A percentile compares a stretch with the other conserved stretches of the same genome.
These are phyloP conservation scores for Vinca minor DNA, from an alignment of 257 asterid genomes.

Conservation along the genomic window DNA sequence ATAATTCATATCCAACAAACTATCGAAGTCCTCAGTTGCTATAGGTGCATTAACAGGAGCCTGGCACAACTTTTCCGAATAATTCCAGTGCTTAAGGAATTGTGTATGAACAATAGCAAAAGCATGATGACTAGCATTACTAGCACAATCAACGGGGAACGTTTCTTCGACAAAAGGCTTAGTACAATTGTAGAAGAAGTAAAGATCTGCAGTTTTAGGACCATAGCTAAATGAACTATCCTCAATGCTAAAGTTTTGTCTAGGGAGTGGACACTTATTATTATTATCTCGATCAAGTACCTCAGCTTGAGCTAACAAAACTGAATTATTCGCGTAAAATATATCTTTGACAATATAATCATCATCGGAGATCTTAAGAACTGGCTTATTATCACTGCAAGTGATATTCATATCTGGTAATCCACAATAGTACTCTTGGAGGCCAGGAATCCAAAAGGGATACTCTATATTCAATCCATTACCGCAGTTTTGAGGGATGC, in stretches of 20 bases:
- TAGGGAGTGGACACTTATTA: slow-evolving; percentile 30
- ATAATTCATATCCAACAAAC: slow-evolving; percentile 28
- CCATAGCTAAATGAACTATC: slow-evolving; percentile 40
- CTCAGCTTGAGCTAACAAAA: slow-evolving; percentile 25
- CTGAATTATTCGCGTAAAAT: slow-evolving; percentile 24
- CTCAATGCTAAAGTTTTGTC: slow-evolving; percentile 24
- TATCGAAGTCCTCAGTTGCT: slow-evolving; percentile 13
- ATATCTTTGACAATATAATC: slow-evolving; percentile 36
- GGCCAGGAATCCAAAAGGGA: slow-evolving; percentile 52
- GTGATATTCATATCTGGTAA: slow-evolving; percentile 25
- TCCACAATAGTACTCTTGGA: slow-evolving; percentile 41
- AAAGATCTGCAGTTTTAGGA: slow-evolving; percentile 41
- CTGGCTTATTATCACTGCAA: slow-evolving; percentile 28
- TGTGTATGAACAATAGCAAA: slow-evolving; percentile 41
- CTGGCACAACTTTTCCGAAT: slow-evolving; percentile 27
- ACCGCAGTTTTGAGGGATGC: slow-evolving; percentile 36
- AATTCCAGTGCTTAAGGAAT: slow-evolving; percentile 32
- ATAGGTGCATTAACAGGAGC: slow-evolving; percentile 30
- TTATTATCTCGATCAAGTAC: slow-evolving; percentile 14
- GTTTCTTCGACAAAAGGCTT: slow-evolving; percentile 28
- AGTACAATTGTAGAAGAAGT: slow-evolving; percentile 43
- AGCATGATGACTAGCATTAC: slow-evolving; percentile 25
- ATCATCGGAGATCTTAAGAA: slow-evolving; percentile 29
- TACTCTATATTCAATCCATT: slow-evolving; percentile 27
- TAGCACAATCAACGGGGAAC: slow-evolving; percentile 34